Percentiles rank a stretch among this genome's conserved stretches.
These are phyloP conservation scores for Nannizziopsis barbatae DNA, from an alignment of 2,329 filamentous ascomycete species.

Conservation along the genomic window DNA sequence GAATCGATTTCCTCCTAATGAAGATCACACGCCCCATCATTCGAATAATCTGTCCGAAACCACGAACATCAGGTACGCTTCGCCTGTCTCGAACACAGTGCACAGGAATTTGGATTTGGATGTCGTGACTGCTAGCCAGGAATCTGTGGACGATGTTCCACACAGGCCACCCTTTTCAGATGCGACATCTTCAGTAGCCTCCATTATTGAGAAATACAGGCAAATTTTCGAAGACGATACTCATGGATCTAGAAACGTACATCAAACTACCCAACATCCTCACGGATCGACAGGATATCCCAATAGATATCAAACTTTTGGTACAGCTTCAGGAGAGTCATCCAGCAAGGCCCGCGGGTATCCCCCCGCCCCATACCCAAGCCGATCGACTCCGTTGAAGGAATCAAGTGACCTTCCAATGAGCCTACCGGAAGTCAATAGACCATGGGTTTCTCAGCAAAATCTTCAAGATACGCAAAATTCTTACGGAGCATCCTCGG, in stretches of 20 bases:
- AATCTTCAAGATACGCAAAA: no score
- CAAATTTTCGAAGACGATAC: background rate
- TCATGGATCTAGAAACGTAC: background rate
- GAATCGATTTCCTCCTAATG: background rate
- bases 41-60: background rate
- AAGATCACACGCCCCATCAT: background rate
- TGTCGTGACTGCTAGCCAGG: constrained; percentile 2
- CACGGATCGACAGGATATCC: background rate
- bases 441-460: no score
- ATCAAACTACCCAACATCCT: background rate
- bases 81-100: background rate
- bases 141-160: background rate
- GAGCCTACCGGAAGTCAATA: no score
- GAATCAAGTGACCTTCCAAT: no score
- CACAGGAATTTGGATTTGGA: constrained; percentile 1
- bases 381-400: no score
- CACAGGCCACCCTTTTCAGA: background rate
- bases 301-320: no score
- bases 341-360: no score
- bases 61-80: background rate
- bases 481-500: no score
- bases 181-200: constrained; percentile 4
- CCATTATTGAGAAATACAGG: constrained; percentile 7
- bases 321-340: no score
- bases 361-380: no score